A percentile compares a stretch with the other conserved stretches of the same genome.
Evolutionary conservation across 1,284 basidiomycete species (phyloP).

Genomic region (Marasmius fiardii): DNA sequence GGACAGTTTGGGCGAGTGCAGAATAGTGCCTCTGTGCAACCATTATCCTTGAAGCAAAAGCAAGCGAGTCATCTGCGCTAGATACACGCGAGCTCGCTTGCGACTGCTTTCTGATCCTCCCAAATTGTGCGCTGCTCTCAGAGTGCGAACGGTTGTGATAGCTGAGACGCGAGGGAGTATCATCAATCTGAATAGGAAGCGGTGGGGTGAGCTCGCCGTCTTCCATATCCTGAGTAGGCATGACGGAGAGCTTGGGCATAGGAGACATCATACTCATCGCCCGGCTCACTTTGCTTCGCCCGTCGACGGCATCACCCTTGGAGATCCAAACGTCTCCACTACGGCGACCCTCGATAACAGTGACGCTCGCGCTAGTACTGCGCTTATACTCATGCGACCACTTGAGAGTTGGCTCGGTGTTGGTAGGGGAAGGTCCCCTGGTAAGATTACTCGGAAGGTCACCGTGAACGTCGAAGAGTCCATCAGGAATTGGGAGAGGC

Average conservation of each 20-base stretch:
- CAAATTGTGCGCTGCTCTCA: slow-evolving; percentile 51
- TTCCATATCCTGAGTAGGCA: slow-evolving; percentile 47
- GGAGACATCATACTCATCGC: slow-evolving; percentile 57
- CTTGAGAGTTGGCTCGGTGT: slow-evolving; percentile 34
- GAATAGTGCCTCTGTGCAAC: slow-evolving; percentile 68
- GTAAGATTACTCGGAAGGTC: slow-evolving; percentile 39
- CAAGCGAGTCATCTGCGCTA: slow-evolving; percentile 44
- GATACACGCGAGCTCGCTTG: slow-evolving; percentile 52
- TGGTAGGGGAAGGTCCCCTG: slow-evolving; percentile 38
- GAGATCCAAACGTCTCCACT: slow-evolving; percentile 69
- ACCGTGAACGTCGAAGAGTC: slow-evolving; percentile 52
- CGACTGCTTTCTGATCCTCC: slow-evolving; percentile 47
- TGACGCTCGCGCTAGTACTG: slow-evolving; percentile 57
- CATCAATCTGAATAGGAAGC: slow-evolving; percentile 44
- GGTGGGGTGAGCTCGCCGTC: slow-evolving; percentile 37
- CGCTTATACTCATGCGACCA: slow-evolving; percentile 58
- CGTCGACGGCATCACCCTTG: slow-evolving; percentile 64
- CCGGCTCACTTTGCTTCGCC: slow-evolving; percentile 54
- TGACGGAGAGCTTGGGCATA: slow-evolving; percentile 61
- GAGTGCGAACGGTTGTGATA: slow-evolving; percentile 49
- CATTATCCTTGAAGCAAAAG: slow-evolving; percentile 56
- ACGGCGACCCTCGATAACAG: slow-evolving; percentile 63
- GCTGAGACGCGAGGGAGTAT: slow-evolving; percentile 34
- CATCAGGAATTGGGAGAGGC: slow-evolving; percentile 61
- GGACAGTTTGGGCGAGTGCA: slow-evolving; percentile 57